Evolutionary conservation across 768 basidiomycete species (phyloP).

Genomic region (Lactarius trivialis): DNA sequence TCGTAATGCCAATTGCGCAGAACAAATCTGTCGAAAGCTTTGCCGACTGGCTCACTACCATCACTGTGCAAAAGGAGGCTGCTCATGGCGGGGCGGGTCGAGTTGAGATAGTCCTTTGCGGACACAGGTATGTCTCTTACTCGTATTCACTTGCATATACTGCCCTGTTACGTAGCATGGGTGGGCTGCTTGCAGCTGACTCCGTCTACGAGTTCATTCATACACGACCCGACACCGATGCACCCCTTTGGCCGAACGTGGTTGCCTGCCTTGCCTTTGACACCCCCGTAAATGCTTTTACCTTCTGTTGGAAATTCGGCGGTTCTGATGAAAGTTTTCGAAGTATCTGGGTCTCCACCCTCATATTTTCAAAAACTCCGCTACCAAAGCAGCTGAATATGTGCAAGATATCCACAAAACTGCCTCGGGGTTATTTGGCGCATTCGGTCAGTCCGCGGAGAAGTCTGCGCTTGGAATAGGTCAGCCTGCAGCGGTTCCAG

Average conservation of each 20-base stretch:
- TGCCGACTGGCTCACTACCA: conserved; percentile 87
- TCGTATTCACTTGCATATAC: background rate
- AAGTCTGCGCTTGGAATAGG: conserved; percentile 21
- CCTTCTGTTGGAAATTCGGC: background rate
- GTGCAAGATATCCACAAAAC: conserved; percentile 58
- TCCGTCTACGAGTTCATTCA: conserved; percentile 66
- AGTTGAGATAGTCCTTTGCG: conserved; percentile 79
- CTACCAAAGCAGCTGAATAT: conserved; percentile 67
- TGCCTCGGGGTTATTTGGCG: conserved; percentile 54
- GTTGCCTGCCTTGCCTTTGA: conserved; percentile 83
- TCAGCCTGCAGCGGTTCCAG: background rate
- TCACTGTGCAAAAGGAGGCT: conserved; percentile 81
- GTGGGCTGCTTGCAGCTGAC: conserved; percentile 84
- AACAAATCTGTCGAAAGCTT: conserved; percentile 66
- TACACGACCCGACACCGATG: conserved; percentile 53
- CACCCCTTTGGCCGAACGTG: conserved; percentile 83
- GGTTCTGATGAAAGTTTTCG: background rate
- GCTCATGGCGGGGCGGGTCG: conserved; percentile 65
- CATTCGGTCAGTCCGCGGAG: conserved; percentile 37
- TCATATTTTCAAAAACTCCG: conserved; percentile 74
- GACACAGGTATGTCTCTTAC: conserved; percentile 59
- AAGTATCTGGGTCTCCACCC: conserved; percentile 89
- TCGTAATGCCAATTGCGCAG: conserved; percentile 4
- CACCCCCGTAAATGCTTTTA: conserved; percentile 64
- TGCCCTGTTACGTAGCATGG: conserved; percentile 57